These are phyloP conservation scores for Hypoxylon sp. DNA, from an alignment of 2,329 filamentous ascomycete genomes.

Conservation along the genomic window DNA sequence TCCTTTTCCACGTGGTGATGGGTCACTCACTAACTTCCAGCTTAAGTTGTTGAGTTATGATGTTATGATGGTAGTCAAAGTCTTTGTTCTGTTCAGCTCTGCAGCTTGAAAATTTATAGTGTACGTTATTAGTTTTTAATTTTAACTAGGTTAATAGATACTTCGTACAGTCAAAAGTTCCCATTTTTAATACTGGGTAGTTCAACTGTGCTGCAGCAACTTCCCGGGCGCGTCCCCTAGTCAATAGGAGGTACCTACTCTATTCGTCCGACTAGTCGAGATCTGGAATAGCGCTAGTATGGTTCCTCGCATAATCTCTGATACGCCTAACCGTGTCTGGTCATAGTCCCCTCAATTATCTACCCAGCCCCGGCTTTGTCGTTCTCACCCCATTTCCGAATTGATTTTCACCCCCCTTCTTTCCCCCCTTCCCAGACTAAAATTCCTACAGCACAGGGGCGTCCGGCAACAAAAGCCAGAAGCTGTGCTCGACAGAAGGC, in stretches of 20 bases:
- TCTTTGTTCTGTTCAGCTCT: neutral
- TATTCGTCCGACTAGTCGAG: constrained; percentile 25
- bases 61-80: neutral
- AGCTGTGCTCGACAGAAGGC: constrained; percentile 36
- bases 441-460: constrained; percentile 27
- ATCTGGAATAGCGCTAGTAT: constrained; percentile 25
- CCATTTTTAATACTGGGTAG: constrained; percentile 8
- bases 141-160: no score
- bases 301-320: constrained; percentile 40
- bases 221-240: constrained; percentile 7
- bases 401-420: constrained; percentile 32
- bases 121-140: neutral
- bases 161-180: constrained; percentile 2
- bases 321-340: constrained; percentile 34
- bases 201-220: neutral
- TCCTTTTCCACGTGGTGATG: constrained; percentile 11
- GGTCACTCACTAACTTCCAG: neutral
- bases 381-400: constrained; percentile 37
- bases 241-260: constrained; percentile 21
- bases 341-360: constrained; percentile 30
- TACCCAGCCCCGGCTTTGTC: constrained; percentile 31
- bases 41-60: constrained; percentile 5
- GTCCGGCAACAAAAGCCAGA: constrained; percentile 38
- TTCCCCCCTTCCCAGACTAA: constrained; percentile 28
- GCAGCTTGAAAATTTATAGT: no score